Percentiles rank a stretch among this genome's conserved stretches.
Evolutionary conservation across 179 eudicot genomes (phyloP).

Genomic region (Spergularia azorica): DNA sequence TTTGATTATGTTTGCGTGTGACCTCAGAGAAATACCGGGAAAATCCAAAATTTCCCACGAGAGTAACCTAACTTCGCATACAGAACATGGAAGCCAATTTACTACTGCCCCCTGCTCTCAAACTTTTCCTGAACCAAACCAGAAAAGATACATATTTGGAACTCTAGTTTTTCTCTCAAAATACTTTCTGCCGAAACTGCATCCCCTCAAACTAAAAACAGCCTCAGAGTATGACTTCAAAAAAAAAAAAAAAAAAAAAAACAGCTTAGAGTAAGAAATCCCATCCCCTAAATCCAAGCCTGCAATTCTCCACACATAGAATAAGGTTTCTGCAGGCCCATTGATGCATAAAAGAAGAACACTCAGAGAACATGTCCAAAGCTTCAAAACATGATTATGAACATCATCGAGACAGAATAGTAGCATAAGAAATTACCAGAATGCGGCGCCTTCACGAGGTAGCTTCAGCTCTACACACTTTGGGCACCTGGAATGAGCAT

Average conservation of each 20-base stretch:
- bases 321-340: too few species aligned
- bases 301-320: background rate
- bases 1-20: background rate
- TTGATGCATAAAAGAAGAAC: conserved; percentile 5
- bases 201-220: background rate
- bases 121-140: background rate
- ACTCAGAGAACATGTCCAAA: background rate
- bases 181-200: background rate
- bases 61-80: background rate
- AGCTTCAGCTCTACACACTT: conserved; percentile 90
- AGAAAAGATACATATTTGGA: background rate
- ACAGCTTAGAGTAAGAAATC: background rate
- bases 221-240: background rate
- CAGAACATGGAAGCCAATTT: background rate
- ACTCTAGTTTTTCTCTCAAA: background rate
- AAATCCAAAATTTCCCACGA: background rate
- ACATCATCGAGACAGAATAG: conserved; percentile 1
- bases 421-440: conserved; percentile 54
- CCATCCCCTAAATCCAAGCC: background rate
- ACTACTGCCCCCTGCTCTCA: background rate
- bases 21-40: background rate
- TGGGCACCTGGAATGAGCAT: conserved; percentile 70
- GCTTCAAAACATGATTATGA: background rate
- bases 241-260: too few species aligned
- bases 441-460: conserved; percentile 86